Conservation (phyloP, 1,284 basidiomycete genomes). For the Puccinia hordei region DNA sequence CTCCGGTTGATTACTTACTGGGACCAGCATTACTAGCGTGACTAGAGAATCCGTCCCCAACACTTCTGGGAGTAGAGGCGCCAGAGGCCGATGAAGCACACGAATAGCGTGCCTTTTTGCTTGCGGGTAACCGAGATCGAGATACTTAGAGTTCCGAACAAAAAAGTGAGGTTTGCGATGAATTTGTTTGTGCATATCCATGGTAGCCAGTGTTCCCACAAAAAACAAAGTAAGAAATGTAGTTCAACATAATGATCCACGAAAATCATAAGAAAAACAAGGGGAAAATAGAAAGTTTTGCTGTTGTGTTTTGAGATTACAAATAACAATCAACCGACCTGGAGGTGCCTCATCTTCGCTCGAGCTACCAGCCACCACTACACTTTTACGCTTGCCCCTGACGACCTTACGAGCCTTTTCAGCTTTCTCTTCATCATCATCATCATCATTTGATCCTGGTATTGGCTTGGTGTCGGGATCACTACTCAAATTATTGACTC, state of each 20-base stretch:
- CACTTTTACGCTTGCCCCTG: constrained; percentile 22
- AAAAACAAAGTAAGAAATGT: background rate
- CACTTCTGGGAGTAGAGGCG: constrained; percentile 23
- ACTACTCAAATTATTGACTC: background rate
- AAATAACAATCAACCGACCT: background rate
- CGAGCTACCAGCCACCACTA: constrained; percentile 22
- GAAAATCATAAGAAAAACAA: too few species aligned
- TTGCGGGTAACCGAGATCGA: constrained; percentile 23
- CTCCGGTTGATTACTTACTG: constrained; percentile 3
- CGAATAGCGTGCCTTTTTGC: constrained; percentile 45
- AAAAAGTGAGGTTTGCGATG: too few species aligned
- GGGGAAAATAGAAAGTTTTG: too few species aligned
- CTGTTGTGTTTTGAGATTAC: too few species aligned
- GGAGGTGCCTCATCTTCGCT: constrained; percentile 18
- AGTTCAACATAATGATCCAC: background rate
- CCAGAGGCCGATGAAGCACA: constrained; percentile 41
- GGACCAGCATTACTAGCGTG: constrained; percentile 18
- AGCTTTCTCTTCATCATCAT: background rate
- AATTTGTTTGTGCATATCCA: background rate
- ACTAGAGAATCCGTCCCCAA: constrained; percentile 10
- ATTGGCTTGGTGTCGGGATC: background rate
- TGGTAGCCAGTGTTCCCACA: too few species aligned
- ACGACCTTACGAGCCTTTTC: background rate
- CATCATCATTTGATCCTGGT: background rate
- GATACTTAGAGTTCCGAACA: background rate